Evolutionary conservation across 768 basidiomycete genomes (phyloP).

Genomic region (Trametes cingulata): DNA sequence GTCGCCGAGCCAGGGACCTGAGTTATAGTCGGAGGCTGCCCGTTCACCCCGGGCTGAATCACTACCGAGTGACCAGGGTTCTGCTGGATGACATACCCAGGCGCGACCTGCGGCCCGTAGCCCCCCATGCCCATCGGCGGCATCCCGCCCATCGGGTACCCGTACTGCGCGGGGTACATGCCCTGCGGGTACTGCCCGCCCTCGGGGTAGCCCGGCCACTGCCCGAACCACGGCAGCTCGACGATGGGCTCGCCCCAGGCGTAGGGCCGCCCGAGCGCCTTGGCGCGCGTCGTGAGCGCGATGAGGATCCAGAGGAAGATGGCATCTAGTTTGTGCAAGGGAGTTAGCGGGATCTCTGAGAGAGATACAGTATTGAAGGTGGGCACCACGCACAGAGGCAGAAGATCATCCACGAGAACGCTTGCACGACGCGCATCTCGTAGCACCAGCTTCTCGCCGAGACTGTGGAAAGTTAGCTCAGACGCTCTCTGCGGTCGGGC

Average conservation of each 20-base stretch:
- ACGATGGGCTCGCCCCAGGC: constrained; percentile 59
- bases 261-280: constrained; percentile 50
- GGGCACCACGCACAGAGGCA: constrained; percentile 41
- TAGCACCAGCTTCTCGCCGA: constrained; percentile 62
- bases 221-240: constrained; percentile 79
- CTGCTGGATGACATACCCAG: constrained; percentile 47
- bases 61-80: constrained; percentile 63
- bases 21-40: constrained; percentile 59
- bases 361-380: not conserved
- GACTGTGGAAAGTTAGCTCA: constrained; percentile 41
- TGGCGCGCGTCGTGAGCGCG: constrained; percentile 55
- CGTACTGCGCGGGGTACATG: constrained; percentile 20
- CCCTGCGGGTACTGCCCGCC: constrained; percentile 15
- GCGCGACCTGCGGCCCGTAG: constrained; percentile 31
- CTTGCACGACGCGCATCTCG: constrained; percentile 78
- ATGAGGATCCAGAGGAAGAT: constrained; percentile 58
- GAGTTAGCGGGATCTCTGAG: not conserved
- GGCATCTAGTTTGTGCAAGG: constrained; percentile 33
- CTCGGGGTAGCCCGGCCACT: constrained; percentile 58
- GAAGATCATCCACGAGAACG: constrained; percentile 78
- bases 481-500: not conserved
- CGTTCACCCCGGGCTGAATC: constrained; percentile 66
- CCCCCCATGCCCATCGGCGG: constrained; percentile 25
- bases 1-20: constrained; percentile 49
- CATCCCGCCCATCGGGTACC: constrained; percentile 26